These are phyloP conservation scores for Naematelia encephala DNA, from an alignment of 768 basidiomycete genomes.

Conservation along the genomic window DNA sequence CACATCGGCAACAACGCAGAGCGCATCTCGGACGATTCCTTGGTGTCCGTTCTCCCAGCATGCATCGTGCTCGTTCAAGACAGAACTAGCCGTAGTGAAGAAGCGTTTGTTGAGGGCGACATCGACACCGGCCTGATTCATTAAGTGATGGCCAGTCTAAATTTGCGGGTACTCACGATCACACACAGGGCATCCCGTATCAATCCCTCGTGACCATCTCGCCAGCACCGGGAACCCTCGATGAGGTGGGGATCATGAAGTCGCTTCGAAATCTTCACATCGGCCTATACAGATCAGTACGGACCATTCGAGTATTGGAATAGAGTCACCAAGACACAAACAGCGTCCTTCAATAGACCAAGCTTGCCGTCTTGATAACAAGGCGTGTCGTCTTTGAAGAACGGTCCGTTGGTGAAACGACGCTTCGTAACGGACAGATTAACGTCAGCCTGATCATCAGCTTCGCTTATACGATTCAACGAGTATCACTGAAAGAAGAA, in stretches of 20 bases:
- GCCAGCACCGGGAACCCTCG: background rate
- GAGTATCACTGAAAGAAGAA: background rate
- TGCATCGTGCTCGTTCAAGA: background rate
- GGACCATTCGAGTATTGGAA: background rate
- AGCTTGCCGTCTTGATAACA: conserved; percentile 11
- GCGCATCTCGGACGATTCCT: background rate
- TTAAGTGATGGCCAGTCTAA: background rate
- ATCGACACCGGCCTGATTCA: conserved; percentile 3
- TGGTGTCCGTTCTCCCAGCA: background rate
- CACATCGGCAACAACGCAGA: background rate
- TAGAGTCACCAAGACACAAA: conserved; percentile 15
- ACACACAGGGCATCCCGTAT: background rate
- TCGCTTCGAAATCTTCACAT: background rate
- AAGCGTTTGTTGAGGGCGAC: conserved; percentile 1
- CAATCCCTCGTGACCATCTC: background rate
- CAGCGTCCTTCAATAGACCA: conserved; percentile 13
- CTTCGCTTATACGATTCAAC: too few relatives aligned
- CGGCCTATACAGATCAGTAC: background rate
- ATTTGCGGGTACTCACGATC: background rate
- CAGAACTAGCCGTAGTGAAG: background rate
- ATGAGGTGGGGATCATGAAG: background rate
- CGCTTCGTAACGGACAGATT: conserved; percentile 1
- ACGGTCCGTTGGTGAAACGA: conserved; percentile 4
- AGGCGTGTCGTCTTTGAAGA: conserved; percentile 12
- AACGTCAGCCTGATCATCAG: conserved; percentile 4